Percentiles rank a stretch among this genome's conserved stretches.
Conservation (phyloP, 163 green algal species). For the Chlamydomonas reinhardtii region DNA sequence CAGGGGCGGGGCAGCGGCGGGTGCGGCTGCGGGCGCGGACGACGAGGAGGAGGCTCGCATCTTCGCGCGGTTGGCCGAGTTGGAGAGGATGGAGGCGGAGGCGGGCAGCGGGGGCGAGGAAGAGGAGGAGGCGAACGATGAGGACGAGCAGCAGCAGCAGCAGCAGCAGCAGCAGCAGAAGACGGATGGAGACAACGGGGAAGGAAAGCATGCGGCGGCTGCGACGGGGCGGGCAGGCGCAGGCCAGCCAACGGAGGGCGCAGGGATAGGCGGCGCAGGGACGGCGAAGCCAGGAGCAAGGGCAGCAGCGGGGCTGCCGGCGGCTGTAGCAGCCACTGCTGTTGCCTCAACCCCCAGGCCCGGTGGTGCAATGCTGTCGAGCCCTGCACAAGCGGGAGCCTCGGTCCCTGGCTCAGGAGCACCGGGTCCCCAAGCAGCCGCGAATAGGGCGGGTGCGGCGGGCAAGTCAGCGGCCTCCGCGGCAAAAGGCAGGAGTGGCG, state of each 20-base stretch:
- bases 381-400: too few relatives aligned
- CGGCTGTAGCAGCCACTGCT: too few relatives aligned
- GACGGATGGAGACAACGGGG: background rate
- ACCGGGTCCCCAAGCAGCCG: too few relatives aligned
- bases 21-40: background rate
- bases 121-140: conserved; percentile 2
- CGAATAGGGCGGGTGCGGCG: background rate
- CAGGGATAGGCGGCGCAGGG: too few relatives aligned
- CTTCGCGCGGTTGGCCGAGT: conserved; percentile 36
- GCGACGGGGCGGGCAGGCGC: too few relatives aligned
- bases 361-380: too few relatives aligned
- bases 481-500: background rate
- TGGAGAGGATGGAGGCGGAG: conserved; percentile 53
- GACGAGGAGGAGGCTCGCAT: conserved; percentile 36
- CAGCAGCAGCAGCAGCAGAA: background rate
- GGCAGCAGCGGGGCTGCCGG: too few relatives aligned
- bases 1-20: background rate
- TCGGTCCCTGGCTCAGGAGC: too few relatives aligned
- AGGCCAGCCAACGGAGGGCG: too few relatives aligned
- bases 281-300: too few relatives aligned
- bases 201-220: too few relatives aligned
- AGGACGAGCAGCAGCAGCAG: background rate
- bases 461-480: background rate
- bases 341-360: too few relatives aligned
- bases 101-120: background rate